Percentiles rank a stretch among this genome's conserved stretches.
These are phyloP conservation scores for Talaromyces sp. DNA, from an alignment of 2,329 filamentous ascomycete species.

Conservation along the genomic window DNA sequence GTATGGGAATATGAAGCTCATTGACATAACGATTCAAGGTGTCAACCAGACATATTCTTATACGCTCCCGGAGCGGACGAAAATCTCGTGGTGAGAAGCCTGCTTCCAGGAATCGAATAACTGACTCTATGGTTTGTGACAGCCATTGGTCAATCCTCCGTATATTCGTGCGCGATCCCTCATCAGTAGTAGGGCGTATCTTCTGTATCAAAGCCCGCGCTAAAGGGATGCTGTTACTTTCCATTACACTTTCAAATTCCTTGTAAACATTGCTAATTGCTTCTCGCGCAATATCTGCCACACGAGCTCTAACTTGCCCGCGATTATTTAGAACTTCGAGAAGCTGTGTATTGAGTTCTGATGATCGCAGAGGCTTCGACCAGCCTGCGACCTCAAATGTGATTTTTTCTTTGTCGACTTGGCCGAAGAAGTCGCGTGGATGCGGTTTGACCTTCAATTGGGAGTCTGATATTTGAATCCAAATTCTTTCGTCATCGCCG, in stretches of 20 bases:
- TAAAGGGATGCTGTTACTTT: constrained; percentile 29
- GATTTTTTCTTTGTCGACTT: constrained; percentile 43
- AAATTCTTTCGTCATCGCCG: constrained; percentile 36
- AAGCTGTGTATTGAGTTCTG: constrained; percentile 53
- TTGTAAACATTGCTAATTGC: constrained; percentile 35
- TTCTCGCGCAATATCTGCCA: constrained; percentile 43
- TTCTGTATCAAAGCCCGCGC: constrained; percentile 38
- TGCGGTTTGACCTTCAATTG: constrained; percentile 56
- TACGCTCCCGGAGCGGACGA: constrained; percentile 39
- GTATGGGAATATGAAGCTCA: constrained; percentile 48
- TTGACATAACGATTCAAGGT: constrained; percentile 44
- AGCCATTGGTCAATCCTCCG: constrained; percentile 37
- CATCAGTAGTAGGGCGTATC: constrained; percentile 27
- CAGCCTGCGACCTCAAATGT: constrained; percentile 56
- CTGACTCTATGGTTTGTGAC: constrained; percentile 31
- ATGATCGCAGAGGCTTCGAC: constrained; percentile 43
- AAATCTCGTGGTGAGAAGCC: constrained; percentile 47
- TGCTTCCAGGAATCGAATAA: constrained; percentile 38
- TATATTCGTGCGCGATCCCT: constrained; percentile 23
- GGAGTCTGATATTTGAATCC: constrained; percentile 56
- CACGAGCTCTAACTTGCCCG: constrained; percentile 40
- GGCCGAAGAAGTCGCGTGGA: constrained; percentile 28
- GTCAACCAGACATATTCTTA: constrained; percentile 38
- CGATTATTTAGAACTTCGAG: constrained; percentile 55
- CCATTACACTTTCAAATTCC: constrained; percentile 37